These are phyloP conservation scores for Botryotinia globosa DNA, from an alignment of 2,329 filamentous ascomycete genomes.

Conservation along the genomic window DNA sequence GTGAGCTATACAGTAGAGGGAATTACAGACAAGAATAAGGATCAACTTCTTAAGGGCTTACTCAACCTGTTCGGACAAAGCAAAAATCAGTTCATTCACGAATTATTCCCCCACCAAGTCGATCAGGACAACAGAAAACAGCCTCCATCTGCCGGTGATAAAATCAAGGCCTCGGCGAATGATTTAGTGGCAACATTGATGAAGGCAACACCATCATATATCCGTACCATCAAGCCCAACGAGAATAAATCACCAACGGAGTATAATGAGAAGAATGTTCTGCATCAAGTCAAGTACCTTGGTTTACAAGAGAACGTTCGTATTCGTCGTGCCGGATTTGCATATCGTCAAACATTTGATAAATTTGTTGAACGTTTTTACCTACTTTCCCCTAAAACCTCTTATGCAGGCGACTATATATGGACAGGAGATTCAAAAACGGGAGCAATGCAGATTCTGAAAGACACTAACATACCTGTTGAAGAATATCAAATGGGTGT, in stretches of 20 bases:
- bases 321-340: conserved; percentile 93
- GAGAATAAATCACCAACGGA: conserved; percentile 96
- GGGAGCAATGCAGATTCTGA: conserved; percentile 87
- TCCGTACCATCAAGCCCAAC: conserved; percentile 98
- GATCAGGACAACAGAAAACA: conserved; percentile 94
- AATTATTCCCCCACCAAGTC: conserved; percentile 86
- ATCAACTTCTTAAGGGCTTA: conserved; percentile 90
- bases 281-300: conserved; percentile 98
- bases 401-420: conserved; percentile 95
- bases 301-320: conserved; percentile 99
- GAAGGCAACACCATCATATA: conserved; percentile 97
- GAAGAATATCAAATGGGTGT: conserved; percentile 98
- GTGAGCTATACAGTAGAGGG: conserved; percentile 92
- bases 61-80: conserved; percentile 83
- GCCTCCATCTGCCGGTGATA: conserved; percentile 91
- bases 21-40: conserved; percentile 99
- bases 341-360: conserved; percentile 94
- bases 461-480: conserved; percentile 90
- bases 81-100: conserved; percentile 81
- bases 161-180: conserved; percentile 93
- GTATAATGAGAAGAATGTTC: conserved; percentile 86
- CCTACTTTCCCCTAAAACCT: conserved; percentile 87
- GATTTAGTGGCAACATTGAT: conserved; percentile 91
- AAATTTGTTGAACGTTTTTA: conserved; percentile 99
- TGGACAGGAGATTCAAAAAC: conserved; percentile 88